Base-by-base conservation (phyloP, 192 early-diverging fungal genomes). In the Gonapodya prolifera region DNA sequence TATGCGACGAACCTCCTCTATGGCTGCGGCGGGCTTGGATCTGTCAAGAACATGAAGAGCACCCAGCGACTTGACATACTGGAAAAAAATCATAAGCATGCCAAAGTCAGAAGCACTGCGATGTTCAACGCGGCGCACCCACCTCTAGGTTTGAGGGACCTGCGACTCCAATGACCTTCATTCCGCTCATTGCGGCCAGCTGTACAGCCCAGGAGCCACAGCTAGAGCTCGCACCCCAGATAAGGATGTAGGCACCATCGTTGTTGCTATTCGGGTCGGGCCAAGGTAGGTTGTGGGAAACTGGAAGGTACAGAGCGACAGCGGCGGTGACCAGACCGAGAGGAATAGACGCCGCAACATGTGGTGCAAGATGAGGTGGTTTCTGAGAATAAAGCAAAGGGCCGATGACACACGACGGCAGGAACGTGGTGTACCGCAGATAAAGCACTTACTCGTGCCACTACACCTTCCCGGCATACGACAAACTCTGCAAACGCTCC, bases 261-360 rank as follows among this genome's bases (percentile, higher is more conserved):
- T 23, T 61, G 23, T 61, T 8, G 45, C 45, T 61, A 61, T 61
- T 8, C 8, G 45, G 45, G 8, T 23, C 8, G 45, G 45, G 45
- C 45, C 45, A 61, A 18, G 71, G 71, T 8, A 73, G 32, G 71
- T 18, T 18, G 71, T 30, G 18, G 71, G 28, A 18, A 29, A 73
- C 8, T 2, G 18, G 28, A 8, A 30, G 71, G 71, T 30, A 73
- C 18, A 73, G 71, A 8, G 71, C 16, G 28, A 18, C 18, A 29
- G 71, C 71, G 71, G 71, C 71, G 71, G 71, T 73, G 71, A 73
- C 29, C 8, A 73, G 71, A 32, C 71, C 71, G 28, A 73, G 71
- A 29, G 71, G 71, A 8, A 73, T 32, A 29, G 71, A 18, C 8
- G 71, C 71, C 8, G 71, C 71, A 8, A 30, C 28, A 29, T 30